Percentiles rank a stretch among this genome's conserved stretches.
Conservation (phyloP, 495 filamentous ascomycete species). For the Penicillium subrubescens region DNA sequence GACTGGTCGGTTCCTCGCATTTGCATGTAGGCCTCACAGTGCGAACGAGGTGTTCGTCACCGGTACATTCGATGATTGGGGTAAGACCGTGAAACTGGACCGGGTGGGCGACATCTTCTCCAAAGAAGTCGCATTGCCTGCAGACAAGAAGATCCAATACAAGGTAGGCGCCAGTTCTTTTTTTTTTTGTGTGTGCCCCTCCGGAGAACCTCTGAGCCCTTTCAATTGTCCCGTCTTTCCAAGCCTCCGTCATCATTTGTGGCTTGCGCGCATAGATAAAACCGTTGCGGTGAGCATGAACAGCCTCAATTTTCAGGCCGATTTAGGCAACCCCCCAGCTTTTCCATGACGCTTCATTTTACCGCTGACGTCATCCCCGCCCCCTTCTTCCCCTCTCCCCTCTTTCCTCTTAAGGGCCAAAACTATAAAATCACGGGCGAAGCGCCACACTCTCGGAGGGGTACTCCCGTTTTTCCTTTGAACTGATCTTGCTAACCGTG, state of each 20-base stretch:
- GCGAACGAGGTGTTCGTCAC: constrained; percentile 91
- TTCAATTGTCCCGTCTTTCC: constrained; percentile 3
- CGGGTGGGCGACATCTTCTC: constrained; percentile 69
- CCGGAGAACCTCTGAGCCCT: constrained; percentile 3
- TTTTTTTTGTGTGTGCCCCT: neutral
- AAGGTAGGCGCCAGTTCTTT: constrained; percentile 61
- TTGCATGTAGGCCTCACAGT: constrained; percentile 63
- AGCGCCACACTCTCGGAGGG: neutral
- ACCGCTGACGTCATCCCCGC: constrained; percentile 38
- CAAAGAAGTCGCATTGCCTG: constrained; percentile 74
- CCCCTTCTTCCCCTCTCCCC: constrained; percentile 17
- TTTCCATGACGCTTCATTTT: constrained; percentile 32
- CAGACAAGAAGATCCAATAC: constrained; percentile 71
- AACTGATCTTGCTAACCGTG: neutral
- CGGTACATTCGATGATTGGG: constrained; percentile 94
- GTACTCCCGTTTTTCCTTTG: neutral
- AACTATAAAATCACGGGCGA: constrained; percentile 27
- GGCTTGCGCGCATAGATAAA: constrained; percentile 11
- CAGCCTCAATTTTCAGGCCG: constrained; percentile 14
- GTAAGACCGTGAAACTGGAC: constrained; percentile 77
- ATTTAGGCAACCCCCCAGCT: constrained; percentile 19
- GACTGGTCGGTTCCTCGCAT: constrained; percentile 33
- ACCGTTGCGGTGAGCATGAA: constrained; percentile 25
- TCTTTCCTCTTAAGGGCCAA: neutral
- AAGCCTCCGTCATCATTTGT: neutral